These are phyloP conservation scores for Podila horticola DNA, from an alignment of 192 early-diverging fungal genomes.

Conservation along the genomic window DNA sequence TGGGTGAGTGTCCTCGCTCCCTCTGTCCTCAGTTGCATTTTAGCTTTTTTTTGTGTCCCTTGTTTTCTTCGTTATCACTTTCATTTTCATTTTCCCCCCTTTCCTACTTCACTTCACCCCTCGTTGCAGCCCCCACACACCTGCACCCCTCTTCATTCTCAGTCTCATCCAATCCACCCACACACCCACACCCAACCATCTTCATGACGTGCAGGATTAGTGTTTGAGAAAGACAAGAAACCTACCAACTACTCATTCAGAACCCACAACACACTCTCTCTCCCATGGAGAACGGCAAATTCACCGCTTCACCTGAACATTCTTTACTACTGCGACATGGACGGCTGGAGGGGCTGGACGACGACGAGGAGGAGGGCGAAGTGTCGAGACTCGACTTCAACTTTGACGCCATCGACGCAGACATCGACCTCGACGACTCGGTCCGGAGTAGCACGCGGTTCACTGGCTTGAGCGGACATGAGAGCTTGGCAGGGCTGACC, in stretches of 20 bases:
- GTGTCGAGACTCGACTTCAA: constrained; percentile 37
- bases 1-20: too few species aligned
- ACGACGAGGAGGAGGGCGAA: constrained; percentile 48
- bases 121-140: too few species aligned
- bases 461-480: constrained; percentile 5
- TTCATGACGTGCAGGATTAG: too few species aligned
- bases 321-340: constrained; percentile 24
- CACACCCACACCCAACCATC: background rate
- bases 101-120: background rate
- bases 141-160: background rate
- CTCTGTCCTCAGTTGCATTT: background rate
- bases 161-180: background rate
- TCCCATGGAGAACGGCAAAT: constrained; percentile 38
- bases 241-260: background rate
- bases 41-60: background rate
- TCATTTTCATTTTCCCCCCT: too few species aligned
- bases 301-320: constrained; percentile 35
- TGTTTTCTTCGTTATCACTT: background rate
- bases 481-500: constrained; percentile 15
- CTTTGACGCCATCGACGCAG: constrained; percentile 45
- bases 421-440: constrained; percentile 45
- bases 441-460: constrained; percentile 21
- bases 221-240: too few species aligned
- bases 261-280: background rate
- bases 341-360: constrained; percentile 10